Conservation (phyloP, 2,329 filamentous ascomycete genomes). For the Pezicula rhizophila region DNA sequence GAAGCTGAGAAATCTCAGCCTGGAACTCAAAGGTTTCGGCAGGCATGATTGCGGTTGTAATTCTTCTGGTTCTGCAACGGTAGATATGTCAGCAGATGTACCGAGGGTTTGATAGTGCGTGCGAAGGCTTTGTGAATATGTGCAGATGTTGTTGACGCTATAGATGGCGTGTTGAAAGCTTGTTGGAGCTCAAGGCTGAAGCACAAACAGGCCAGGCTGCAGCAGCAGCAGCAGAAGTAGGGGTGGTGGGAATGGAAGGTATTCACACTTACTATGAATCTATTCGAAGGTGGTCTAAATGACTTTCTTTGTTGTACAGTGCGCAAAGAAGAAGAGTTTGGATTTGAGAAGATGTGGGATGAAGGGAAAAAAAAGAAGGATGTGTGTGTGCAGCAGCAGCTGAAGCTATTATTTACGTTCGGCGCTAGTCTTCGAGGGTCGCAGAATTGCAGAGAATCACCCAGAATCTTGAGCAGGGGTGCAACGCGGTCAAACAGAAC, state of each 20-base stretch:
- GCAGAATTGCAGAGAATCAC: not conserved
- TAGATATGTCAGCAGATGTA: not conserved
- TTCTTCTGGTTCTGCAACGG: not conserved
- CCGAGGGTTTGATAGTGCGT: not conserved
- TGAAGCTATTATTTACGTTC: not conserved
- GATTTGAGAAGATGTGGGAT: not conserved
- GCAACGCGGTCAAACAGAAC: too few relatives aligned
- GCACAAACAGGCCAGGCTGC: not conserved
- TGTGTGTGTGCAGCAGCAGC: not conserved
- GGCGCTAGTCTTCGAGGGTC: not conserved
- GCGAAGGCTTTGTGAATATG: not conserved
- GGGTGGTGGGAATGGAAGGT: not conserved
- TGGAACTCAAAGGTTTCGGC: slow-evolving; percentile 98
- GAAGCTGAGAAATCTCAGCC: slow-evolving; percentile 99
- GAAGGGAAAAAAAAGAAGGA: not conserved
- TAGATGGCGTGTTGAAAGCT: not conserved
- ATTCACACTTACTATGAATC: not conserved
- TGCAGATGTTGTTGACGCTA: not conserved
- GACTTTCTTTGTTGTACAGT: not conserved
- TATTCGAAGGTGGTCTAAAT: not conserved
- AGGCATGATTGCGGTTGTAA: slow-evolving; percentile 60
- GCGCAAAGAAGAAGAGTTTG: not conserved
- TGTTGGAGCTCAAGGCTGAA: slow-evolving; percentile 1
- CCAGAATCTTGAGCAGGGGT: too few relatives aligned
- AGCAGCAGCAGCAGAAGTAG: not conserved